phyloP scores from a whole-genome alignment of 352 stramenopile species.

The Thraustochytrium striatum region DNA sequence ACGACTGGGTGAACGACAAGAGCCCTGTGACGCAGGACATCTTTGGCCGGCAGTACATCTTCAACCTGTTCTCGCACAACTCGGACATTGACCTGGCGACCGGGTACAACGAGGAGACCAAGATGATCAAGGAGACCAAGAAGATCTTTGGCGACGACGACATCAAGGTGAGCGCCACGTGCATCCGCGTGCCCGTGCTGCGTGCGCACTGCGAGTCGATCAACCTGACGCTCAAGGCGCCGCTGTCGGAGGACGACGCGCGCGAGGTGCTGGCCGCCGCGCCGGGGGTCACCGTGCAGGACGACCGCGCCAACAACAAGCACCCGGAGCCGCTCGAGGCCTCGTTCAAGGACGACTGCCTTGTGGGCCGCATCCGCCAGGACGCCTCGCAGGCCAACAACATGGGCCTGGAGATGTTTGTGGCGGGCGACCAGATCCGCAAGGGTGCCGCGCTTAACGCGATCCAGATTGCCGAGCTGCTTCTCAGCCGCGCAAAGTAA shows the following conservation, averaged over 20 bases:
- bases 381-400: constrained; percentile 48
- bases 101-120: constrained; percentile 56
- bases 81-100: constrained; percentile 48
- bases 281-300: constrained; percentile 50
- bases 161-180: constrained; percentile 52
- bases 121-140: constrained; percentile 57
- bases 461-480: constrained; percentile 73
- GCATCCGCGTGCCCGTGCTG: constrained; percentile 53
- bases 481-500: constrained; percentile 28
- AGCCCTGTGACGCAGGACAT: constrained; percentile 48
- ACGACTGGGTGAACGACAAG: constrained; percentile 44
- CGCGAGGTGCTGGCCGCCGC: constrained; percentile 50
- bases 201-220: constrained; percentile 53
- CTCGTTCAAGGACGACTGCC: constrained; percentile 52
- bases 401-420: constrained; percentile 54
- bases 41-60: constrained; percentile 54
- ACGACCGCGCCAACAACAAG: constrained; percentile 51
- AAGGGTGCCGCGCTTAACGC: constrained; percentile 78
- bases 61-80: constrained; percentile 57
- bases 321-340: constrained; percentile 53
- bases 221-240: constrained; percentile 52
- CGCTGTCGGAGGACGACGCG: constrained; percentile 35
- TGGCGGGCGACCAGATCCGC: constrained; percentile 57
- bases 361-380: constrained; percentile 51
- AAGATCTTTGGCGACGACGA: constrained; percentile 55